phyloP scores from a whole-genome alignment of 768 basidiomycete species.

The Neoboletus brunneissimus region DNA sequence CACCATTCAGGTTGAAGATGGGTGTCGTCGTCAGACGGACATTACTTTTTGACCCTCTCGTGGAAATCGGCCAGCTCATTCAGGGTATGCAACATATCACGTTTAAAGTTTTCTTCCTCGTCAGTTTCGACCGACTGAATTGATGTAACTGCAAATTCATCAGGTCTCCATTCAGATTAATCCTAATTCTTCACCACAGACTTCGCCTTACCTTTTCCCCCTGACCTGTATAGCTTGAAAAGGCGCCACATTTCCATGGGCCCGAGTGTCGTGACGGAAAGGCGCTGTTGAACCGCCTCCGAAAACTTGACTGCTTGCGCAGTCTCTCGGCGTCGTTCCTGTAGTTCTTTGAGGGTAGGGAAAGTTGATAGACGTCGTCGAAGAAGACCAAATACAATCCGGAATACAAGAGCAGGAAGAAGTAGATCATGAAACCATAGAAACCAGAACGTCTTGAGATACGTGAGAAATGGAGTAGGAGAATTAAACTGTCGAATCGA shows the following conservation, averaged over 20 bases:
- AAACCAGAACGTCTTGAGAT: conserved; percentile 54
- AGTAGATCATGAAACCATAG: conserved; percentile 62
- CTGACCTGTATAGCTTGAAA: conserved; percentile 42
- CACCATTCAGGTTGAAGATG: conserved; percentile 1
- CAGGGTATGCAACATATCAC: conserved; percentile 38
- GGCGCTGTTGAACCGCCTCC: conserved; percentile 43
- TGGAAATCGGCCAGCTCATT: conserved; percentile 57
- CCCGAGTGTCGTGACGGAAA: conserved; percentile 47
- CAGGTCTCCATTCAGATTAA: background rate
- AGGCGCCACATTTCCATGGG: conserved; percentile 54
- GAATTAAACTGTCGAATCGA: background rate
- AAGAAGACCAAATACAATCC: conserved; percentile 47
- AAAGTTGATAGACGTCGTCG: conserved; percentile 50
- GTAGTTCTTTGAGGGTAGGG: conserved; percentile 53
- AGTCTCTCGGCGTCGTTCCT: conserved; percentile 48
- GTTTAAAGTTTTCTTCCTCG: conserved; percentile 42
- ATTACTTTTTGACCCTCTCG: conserved; percentile 63
- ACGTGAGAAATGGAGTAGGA: conserved; percentile 1
- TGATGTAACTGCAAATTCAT: background rate
- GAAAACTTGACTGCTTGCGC: conserved; percentile 52
- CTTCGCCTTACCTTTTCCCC: conserved; percentile 35
- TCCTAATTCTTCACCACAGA: conserved; percentile 13
- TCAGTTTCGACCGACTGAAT: conserved; percentile 7
- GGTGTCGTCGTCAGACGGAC: background rate
- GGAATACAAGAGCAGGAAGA: conserved; percentile 48